These are phyloP conservation scores for Anisodus acutangulus DNA, from an alignment of 257 asterid species.

Conservation along the genomic window DNA sequence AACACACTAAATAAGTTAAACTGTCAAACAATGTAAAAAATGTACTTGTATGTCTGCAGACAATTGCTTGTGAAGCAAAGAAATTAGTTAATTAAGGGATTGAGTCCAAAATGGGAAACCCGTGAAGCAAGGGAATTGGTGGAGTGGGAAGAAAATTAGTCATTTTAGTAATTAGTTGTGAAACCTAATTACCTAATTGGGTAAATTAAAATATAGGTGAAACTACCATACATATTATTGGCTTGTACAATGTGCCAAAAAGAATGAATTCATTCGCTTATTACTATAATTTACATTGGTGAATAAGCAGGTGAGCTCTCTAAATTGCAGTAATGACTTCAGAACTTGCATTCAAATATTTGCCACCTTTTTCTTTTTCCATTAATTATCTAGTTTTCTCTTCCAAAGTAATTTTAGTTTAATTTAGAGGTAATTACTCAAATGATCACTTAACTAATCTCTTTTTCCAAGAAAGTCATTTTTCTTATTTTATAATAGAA, in stretches of 20 bases:
- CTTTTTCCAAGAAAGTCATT: no score
- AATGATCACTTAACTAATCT: no score
- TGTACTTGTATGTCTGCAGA: background rate
- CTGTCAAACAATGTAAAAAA: no score
- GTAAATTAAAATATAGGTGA: background rate
- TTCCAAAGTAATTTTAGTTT: background rate
- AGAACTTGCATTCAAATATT: background rate
- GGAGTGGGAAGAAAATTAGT: slow-evolving; percentile 13
- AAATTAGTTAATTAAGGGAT: background rate
- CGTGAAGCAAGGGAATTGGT: slow-evolving; percentile 30
- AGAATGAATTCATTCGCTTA: background rate
- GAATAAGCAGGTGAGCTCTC: slow-evolving; percentile 13
- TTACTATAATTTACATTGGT: background rate
- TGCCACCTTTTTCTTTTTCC: background rate
- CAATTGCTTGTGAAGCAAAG: slow-evolving; percentile 12
- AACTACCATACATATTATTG: background rate
- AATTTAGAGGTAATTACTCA: background rate
- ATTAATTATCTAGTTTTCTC: background rate
- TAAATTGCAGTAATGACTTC: background rate
- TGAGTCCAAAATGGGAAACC: slow-evolving; percentile 9
- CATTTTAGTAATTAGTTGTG: slow-evolving; percentile 11
- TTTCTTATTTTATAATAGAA: no score
- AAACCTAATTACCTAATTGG: background rate
- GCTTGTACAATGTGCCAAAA: background rate
- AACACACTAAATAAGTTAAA: no score